Percentiles rank a stretch among this genome's conserved stretches.
These are phyloP conservation scores for Novymonas esmeraldas DNA, from an alignment of 208 protist species.

Conservation along the genomic window DNA sequence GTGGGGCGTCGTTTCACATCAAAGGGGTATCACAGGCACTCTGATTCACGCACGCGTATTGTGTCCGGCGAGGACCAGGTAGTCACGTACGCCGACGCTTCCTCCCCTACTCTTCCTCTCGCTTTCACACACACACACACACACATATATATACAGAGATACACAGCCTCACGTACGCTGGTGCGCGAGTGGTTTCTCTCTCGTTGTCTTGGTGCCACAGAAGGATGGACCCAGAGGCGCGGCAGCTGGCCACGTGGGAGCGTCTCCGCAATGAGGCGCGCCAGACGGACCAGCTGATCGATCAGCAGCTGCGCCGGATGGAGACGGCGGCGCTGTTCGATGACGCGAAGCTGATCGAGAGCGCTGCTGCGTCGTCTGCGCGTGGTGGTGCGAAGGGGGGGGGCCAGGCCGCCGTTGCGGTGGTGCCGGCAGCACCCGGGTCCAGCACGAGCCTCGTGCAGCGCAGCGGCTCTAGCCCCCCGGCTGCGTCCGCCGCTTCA, in stretches of 20 bases:
- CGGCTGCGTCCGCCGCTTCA: background rate
- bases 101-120: no score
- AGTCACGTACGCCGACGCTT: no score
- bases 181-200: background rate
- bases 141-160: background rate
- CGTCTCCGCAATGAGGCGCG: slow-evolving; percentile 69
- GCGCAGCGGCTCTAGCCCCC: background rate
- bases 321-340: slow-evolving; percentile 47
- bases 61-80: no score
- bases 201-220: background rate
- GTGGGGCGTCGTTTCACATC: background rate
- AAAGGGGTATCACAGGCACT: no score
- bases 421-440: slow-evolving; percentile 2
- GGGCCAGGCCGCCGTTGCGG: background rate
- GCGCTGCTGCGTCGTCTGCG: slow-evolving; percentile 1
- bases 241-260: slow-evolving; percentile 49
- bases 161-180: background rate
- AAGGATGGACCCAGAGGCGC: slow-evolving; percentile 15
- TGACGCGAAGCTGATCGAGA: slow-evolving; percentile 20
- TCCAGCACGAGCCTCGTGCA: slow-evolving; percentile 1
- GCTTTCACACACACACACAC: no score
- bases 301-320: slow-evolving; percentile 57
- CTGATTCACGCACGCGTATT: no score
- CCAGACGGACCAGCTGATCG: slow-evolving; percentile 57
- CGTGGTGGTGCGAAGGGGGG: no score